phyloP scores from a whole-genome alignment of 2,329 filamentous ascomycete genomes.

The Endothia cerciana region DNA sequence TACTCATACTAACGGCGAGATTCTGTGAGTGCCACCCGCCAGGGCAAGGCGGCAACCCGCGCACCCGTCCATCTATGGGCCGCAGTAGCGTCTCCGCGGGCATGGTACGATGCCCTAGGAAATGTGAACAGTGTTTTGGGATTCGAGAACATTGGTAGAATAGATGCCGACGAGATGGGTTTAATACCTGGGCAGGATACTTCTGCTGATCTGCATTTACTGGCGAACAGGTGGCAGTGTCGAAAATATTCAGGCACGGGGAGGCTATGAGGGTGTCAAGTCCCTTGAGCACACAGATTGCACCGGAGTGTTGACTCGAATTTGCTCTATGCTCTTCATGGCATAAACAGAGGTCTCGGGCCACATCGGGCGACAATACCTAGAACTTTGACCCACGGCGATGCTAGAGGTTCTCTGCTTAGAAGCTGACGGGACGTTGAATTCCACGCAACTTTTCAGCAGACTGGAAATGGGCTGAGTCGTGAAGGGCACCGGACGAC shows the following conservation, averaged over 20 bases:
- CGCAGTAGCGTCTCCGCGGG: slow-evolving; percentile 7
- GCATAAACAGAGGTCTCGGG: background rate
- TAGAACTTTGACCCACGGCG: background rate
- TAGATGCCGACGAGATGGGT: background rate
- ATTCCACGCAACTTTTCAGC: background rate
- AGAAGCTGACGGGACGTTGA: background rate
- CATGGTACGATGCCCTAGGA: background rate
- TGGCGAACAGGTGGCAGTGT: background rate
- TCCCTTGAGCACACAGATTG: background rate
- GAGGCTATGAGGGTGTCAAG: background rate
- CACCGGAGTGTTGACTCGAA: background rate
- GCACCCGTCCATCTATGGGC: background rate
- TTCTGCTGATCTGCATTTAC: background rate
- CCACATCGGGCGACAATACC: background rate
- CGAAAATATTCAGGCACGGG: background rate
- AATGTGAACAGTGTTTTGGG: background rate
- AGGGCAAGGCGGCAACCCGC: slow-evolving; percentile 1
- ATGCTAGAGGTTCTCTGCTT: background rate
- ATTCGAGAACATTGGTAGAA: background rate
- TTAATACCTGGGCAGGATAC: background rate
- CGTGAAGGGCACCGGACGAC: too few relatives aligned
- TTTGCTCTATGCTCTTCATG: background rate
- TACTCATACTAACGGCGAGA: too few relatives aligned
- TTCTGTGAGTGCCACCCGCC: background rate
- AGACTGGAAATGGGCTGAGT: background rate